phyloP scores from a whole-genome alignment of 2,329 filamentous ascomycete species.

The Fusarium brevicatenulatum region DNA sequence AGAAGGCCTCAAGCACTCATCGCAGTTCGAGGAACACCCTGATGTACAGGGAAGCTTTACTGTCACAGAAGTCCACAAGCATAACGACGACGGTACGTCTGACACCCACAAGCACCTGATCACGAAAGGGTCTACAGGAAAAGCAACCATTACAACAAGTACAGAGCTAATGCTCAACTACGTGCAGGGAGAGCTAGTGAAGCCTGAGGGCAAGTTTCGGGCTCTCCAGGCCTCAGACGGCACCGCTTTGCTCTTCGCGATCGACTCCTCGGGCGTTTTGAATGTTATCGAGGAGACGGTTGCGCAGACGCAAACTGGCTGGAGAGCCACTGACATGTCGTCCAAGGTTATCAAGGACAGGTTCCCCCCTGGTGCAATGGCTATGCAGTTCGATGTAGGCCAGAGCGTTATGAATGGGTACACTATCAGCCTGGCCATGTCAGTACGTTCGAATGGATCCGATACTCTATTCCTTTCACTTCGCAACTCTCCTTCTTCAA shows the following conservation, averaged over 20 bases:
- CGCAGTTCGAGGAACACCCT: too few relatives aligned
- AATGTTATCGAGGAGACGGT: not conserved
- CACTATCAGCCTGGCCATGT: not conserved
- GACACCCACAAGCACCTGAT: not conserved
- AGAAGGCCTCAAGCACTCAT: too few relatives aligned
- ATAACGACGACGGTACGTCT: too few relatives aligned
- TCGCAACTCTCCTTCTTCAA: not conserved
- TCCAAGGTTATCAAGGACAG: not conserved
- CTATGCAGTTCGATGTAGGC: not conserved
- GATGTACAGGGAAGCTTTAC: too few relatives aligned
- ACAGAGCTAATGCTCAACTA: not conserved
- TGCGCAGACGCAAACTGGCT: not conserved
- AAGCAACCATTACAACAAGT: not conserved
- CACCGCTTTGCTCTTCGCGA: not conserved
- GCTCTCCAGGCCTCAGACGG: not conserved
- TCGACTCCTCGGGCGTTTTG: not conserved
- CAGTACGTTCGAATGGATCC: not conserved
- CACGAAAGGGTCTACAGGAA: not conserved
- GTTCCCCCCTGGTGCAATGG: not conserved
- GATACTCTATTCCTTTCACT: not conserved
- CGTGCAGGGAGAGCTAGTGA: not conserved
- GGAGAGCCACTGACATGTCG: not conserved
- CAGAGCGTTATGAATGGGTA: not conserved
- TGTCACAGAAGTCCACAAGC: too few relatives aligned
- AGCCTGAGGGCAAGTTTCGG: not conserved